phyloP scores from a whole-genome alignment of 768 basidiomycete genomes.

The Psilocybe sp. region DNA sequence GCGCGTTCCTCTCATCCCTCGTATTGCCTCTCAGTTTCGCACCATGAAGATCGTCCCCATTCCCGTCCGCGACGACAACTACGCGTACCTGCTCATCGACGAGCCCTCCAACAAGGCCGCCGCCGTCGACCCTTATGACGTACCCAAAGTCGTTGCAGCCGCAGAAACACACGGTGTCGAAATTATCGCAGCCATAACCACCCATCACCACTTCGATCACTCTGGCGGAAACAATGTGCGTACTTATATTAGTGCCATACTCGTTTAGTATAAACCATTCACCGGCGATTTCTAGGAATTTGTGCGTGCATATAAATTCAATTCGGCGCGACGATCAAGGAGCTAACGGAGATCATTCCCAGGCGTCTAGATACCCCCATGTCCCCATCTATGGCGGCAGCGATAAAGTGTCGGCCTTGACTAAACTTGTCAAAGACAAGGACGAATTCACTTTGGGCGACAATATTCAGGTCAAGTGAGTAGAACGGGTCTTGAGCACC shows the following conservation, averaged over 20 bases:
- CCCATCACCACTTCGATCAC: slow-evolving; percentile 91
- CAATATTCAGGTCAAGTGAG: slow-evolving; percentile 56
- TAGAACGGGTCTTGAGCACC: slow-evolving; percentile 2
- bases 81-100: slow-evolving; percentile 81
- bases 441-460: slow-evolving; percentile 77
- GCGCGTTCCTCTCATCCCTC: slow-evolving; percentile 18
- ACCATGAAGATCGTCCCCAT: slow-evolving; percentile 77
- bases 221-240: slow-evolving; percentile 80
- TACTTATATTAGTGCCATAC: not conserved
- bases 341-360: slow-evolving; percentile 5
- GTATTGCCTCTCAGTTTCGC: slow-evolving; percentile 15
- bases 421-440: slow-evolving; percentile 75
- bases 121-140: slow-evolving; percentile 79
- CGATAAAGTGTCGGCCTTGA: slow-evolving; percentile 59
- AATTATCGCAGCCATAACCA: slow-evolving; percentile 77
- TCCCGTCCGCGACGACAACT: slow-evolving; percentile 80
- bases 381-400: slow-evolving; percentile 82
- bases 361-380: slow-evolving; percentile 42
- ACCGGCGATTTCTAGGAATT: slow-evolving; percentile 37
- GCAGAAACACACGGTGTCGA: slow-evolving; percentile 61
- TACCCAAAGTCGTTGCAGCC: slow-evolving; percentile 60
- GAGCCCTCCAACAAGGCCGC: slow-evolving; percentile 65
- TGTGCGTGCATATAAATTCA: slow-evolving; percentile 31
- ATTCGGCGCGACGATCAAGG: not conserved
- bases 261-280: not conserved